Evolutionary conservation across 306 rosid species (phyloP).

Genomic region (Corylus avellana): DNA sequence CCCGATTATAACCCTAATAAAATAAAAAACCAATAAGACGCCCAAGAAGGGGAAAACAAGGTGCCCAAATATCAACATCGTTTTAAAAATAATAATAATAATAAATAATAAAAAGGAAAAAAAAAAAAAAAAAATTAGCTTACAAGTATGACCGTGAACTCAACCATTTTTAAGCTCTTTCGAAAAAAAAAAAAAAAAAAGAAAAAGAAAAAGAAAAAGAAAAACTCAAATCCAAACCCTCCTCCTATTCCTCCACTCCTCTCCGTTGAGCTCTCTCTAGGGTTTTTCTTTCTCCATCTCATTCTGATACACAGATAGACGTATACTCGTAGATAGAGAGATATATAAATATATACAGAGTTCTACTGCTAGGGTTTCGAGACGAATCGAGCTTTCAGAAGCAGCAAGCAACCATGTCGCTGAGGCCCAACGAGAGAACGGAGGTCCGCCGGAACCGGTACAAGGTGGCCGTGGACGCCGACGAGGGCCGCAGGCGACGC

Average conservation of each 20-base stretch:
- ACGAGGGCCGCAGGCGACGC: slow-evolving; percentile 86
- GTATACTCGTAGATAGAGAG: background rate
- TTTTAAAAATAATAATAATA: background rate
- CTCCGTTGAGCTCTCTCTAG: slow-evolving; percentile 14
- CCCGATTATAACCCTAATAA: too few species aligned
- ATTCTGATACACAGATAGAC: slow-evolving; percentile 13
- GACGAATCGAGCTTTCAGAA: background rate
- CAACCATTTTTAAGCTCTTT: background rate
- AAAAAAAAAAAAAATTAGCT: background rate
- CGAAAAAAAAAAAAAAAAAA: background rate
- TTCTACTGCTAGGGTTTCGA: slow-evolving; percentile 21
- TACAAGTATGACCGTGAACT: background rate
- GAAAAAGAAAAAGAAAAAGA: too few species aligned
- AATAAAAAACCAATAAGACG: too few species aligned
- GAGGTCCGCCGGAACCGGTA: slow-evolving; percentile 94
- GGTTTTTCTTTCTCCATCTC: slow-evolving; percentile 18
- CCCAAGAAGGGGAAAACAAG: too few species aligned
- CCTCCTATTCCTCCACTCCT: background rate
- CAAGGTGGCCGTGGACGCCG: slow-evolving; percentile 91
- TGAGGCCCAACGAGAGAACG: slow-evolving; percentile 79
- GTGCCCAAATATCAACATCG: too few species aligned
- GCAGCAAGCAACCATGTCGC: slow-evolving; percentile 59
- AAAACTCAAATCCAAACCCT: slow-evolving; percentile 7
- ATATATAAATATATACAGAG: background rate
- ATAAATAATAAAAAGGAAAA: background rate